Conservation (phyloP, 1,284 basidiomycete species). For the Quambalaria eucalypti region DNA sequence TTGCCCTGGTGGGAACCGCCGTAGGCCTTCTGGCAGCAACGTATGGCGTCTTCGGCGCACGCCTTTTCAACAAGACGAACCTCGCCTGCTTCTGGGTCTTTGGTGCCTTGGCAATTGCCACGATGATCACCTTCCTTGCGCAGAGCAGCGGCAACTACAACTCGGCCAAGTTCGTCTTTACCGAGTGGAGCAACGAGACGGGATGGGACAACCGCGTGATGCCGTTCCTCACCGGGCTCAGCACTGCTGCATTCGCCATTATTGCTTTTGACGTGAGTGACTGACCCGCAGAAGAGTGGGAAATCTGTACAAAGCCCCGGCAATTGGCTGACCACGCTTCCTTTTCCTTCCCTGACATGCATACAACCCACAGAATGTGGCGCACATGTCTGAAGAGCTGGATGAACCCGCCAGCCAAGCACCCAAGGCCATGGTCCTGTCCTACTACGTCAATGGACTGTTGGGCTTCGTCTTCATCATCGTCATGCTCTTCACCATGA, state of each 20-base stretch:
- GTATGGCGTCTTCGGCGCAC: conserved; percentile 6
- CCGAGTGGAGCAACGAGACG: conserved; percentile 11
- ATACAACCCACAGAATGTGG: conserved; percentile 6
- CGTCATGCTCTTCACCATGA: conserved; percentile 15
- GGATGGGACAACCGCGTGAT: neutral
- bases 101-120: conserved; percentile 6
- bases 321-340: conserved; percentile 12
- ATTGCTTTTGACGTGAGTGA: neutral
- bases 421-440: conserved; percentile 12
- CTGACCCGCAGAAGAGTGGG: conserved; percentile 13
- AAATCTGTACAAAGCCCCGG: conserved; percentile 13
- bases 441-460: conserved; percentile 6
- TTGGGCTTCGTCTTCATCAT: conserved; percentile 11
- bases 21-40: neutral
- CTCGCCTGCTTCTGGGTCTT: conserved; percentile 11
- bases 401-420: conserved; percentile 7
- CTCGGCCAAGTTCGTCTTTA: conserved; percentile 11
- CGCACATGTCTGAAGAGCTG: conserved; percentile 19
- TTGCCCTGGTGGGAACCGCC: conserved; percentile 2
- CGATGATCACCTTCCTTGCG: conserved; percentile 10
- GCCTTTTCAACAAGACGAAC: conserved; percentile 9
- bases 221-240: neutral
- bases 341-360: conserved; percentile 13
- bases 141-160: conserved; percentile 11
- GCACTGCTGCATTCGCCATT: neutral